phyloP scores from a whole-genome alignment of 805 yeast species.

The Torulaspora indica region DNA sequence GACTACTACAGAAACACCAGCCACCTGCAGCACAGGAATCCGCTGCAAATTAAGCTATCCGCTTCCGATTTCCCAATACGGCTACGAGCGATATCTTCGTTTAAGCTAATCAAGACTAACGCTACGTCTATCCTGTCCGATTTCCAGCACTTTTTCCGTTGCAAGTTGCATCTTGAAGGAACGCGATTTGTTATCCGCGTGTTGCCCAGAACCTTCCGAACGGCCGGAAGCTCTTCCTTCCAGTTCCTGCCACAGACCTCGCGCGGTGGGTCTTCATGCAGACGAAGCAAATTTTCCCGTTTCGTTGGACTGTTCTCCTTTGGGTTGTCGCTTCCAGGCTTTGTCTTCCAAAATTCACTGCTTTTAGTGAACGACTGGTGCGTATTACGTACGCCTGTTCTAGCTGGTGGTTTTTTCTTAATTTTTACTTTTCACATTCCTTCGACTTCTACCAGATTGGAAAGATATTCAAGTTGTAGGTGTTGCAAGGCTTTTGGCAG shows the following conservation, averaged over 20 bases:
- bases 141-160: too few species aligned
- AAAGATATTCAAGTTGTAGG: neutral
- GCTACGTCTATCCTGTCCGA: too few species aligned
- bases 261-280: neutral
- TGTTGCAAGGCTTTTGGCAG: neutral
- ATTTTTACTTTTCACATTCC: neutral
- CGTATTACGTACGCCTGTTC: too few species aligned
- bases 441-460: neutral
- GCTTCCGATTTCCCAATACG: neutral
- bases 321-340: neutral
- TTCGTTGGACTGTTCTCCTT: neutral
- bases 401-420: neutral
- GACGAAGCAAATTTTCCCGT: neutral
- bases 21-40: neutral
- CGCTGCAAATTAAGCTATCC: too few species aligned
- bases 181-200: neutral
- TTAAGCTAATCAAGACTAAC: too few species aligned
- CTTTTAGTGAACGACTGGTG: neutral
- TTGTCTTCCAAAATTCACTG: neutral
- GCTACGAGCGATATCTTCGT: neutral
- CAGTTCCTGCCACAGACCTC: neutral
- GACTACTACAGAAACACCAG: conserved; percentile 46
- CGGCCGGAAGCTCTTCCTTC: neutral
- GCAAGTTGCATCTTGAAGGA: neutral
- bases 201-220: neutral